Evolutionary conservation across 148 eudicot genomes (phyloP), one percentile per base, ranked within the genome.

Genomic region (Selenicereus undatus): DNA sequence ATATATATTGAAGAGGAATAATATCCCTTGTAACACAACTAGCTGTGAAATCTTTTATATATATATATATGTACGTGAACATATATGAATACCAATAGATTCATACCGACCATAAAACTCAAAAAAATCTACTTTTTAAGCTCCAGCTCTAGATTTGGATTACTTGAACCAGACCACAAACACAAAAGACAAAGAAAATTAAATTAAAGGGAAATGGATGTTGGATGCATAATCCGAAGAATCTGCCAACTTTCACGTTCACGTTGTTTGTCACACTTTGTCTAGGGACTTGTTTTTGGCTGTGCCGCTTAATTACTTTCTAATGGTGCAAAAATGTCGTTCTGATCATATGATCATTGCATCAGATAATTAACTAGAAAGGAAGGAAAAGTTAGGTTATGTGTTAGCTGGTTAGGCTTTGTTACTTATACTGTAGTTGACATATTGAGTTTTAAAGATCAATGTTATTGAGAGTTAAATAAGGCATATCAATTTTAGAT

Each of bases 91-190:
- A 64, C 29, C 22, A 39, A 8, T 6, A 42, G 32, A 43, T 1
- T 11, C 27, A 43, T 58, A 51, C 18, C 11, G 42, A 64, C 50
- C 79, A 60, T 8, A 60, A 58, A 60, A 42, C 50, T 77, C 72
- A 58, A 77, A 77, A 77, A 77, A 5, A 64, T n/a, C 20, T 62
- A 64, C 80, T 62, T 77, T 77, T 77, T 36, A 64, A 42, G 54
- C 27, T 17, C 27, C 8, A 22, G 12, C 26, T 2, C 9, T 64
- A 16, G 66, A 51, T 29, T 29, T 27, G 22, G 54, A 62, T 77
- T 77, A 62, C 20, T 42, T 77, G 79, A 64, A 77, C 36, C 26
- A 62, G 7, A 71, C 71, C 79, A 62, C 51, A 64, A 62, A 70
- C 79, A 39, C 29, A 39, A 35, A 11, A 36, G 10, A 22, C 17